Evolutionary conservation across 1,284 basidiomycete genomes (phyloP), one percentile per base, ranked within the genome.

Genomic region (Boletus hoseneyae): DNA sequence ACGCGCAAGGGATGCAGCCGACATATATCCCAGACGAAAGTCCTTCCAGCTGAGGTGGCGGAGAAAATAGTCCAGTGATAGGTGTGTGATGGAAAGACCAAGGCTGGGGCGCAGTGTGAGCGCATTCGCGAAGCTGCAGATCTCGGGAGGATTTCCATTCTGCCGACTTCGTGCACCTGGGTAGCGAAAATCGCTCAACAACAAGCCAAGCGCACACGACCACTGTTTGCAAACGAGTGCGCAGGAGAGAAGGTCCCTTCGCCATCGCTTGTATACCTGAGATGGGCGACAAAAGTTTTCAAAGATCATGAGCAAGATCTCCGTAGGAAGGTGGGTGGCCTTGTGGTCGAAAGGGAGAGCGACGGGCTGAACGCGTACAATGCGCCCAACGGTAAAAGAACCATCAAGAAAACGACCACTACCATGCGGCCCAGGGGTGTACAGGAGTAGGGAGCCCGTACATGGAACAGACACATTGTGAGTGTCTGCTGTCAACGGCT

Each of bases 151-250:
- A 30, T 29, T 32, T 37, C 11, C 19, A 7, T 25, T 29, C 18
- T 15, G 9, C 3, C 15, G 27, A 12, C 5, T 9, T 9, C 15
- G 21, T 34, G 21, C 6, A 8, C n/a, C 42, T 18, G 42, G 42
- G 42, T 25, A 42, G 33, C 27, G 34, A 30, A 42, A 48, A 23
- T 48, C 47, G 27, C 16, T 15, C 23, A 42, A 19, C 38, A 33
- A 16, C 11, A 50, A 16, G 34, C 19, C 23, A 7, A 51, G 34
- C 11, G 47, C 34, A 21, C 33, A 40, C 18, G 13, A 18, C 48
- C 48, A 50, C n/a, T 35, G 37, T 33, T 29, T 38, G 37, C 48
- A 50, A 11, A 50, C 38, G 19, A 40, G 48, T 23, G 38, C 46
- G 7, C 32, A 41, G 7, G 38, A 25, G 5, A 50, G 27, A 3